Conservation (phyloP, 1,139 yeast genomes). For the Pichia sp. region DNA sequence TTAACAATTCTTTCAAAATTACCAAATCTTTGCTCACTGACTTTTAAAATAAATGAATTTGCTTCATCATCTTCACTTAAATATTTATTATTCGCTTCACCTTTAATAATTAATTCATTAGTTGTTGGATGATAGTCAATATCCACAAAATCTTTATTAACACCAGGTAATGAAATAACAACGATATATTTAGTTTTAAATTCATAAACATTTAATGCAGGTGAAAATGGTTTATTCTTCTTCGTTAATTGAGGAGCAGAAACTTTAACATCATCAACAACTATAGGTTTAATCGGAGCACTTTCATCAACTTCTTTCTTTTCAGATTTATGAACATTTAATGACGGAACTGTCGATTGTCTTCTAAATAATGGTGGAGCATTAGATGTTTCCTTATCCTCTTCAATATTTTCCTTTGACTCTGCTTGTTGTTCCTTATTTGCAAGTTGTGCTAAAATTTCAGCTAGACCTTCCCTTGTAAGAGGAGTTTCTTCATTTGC, state of each 20-base stretch:
- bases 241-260: conserved; percentile 38
- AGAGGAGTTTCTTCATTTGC: conserved; percentile 8
- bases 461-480: conserved; percentile 13
- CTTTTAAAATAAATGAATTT: conserved; percentile 29
- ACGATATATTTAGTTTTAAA: conserved; percentile 38
- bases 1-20: conserved; percentile 48
- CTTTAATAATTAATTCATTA: conserved; percentile 43
- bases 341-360: conserved; percentile 23
- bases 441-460: conserved; percentile 6
- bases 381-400: not conserved
- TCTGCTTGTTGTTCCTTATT: not conserved
- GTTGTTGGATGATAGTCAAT: conserved; percentile 51
- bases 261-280: conserved; percentile 30
- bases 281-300: conserved; percentile 4
- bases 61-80: conserved; percentile 28
- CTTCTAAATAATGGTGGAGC: conserved; percentile 4
- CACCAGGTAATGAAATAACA: conserved; percentile 49
- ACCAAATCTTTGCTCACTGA: conserved; percentile 44
- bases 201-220: conserved; percentile 51
- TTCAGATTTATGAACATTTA: conserved; percentile 32
- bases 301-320: too few relatives aligned
- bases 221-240: conserved; percentile 43
- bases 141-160: conserved; percentile 42
- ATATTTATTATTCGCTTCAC: conserved; percentile 37
- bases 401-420: not conserved